phyloP scores from a whole-genome alignment of 78 protist species.

The Speleostelium caveatum region DNA sequence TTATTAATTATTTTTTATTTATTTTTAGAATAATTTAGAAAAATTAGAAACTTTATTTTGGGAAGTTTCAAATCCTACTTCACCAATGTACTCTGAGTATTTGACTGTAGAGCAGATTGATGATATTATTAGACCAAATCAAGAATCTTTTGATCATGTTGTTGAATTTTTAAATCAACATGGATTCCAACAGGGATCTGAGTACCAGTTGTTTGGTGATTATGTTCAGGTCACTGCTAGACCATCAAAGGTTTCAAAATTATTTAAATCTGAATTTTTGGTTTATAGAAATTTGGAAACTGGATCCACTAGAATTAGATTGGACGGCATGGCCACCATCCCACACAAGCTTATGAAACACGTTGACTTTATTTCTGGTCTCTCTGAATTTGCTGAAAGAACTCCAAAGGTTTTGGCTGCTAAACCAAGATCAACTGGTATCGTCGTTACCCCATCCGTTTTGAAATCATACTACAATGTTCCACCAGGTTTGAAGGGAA shows the following conservation, averaged over 20 bases:
- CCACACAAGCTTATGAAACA: conserved; percentile 19
- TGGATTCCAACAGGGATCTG: background rate
- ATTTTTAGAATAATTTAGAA: conserved; percentile 5
- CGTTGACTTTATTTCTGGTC: conserved; percentile 68
- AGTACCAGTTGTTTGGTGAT: conserved; percentile 1
- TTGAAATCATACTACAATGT: conserved; percentile 52
- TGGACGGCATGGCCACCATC: conserved; percentile 23
- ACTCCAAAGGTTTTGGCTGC: background rate
- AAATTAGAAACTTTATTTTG: conserved; percentile 22
- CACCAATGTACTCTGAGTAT: background rate
- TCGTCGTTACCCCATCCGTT: conserved; percentile 57
- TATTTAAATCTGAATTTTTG: conserved; percentile 29
- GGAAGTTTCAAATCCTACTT: background rate
- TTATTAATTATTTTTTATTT: too few relatives aligned
- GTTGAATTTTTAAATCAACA: background rate
- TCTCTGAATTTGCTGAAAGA: conserved; percentile 57
- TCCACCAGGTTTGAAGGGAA: conserved; percentile 27
- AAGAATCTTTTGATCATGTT: background rate
- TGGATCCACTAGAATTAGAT: conserved; percentile 19
- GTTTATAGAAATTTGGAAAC: background rate
- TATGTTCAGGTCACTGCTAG: conserved; percentile 32
- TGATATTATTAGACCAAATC: background rate
- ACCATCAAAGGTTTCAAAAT: background rate
- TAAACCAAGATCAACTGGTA: background rate
- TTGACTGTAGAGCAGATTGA: background rate